Conservation (phyloP, 345 rosid species). For the Eucalyptus tenuipes region DNA sequence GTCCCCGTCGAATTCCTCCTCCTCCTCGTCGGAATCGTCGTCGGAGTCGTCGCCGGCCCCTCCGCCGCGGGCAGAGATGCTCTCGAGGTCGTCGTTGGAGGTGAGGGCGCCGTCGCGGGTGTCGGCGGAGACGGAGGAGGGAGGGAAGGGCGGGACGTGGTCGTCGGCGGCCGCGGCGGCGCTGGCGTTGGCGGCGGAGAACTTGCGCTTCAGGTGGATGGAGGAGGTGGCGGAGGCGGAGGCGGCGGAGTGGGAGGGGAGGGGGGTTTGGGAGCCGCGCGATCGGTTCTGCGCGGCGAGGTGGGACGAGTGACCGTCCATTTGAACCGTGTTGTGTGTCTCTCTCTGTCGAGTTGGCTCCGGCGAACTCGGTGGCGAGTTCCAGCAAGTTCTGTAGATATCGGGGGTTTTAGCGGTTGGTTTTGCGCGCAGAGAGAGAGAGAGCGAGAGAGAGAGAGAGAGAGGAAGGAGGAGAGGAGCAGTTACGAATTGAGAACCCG, state of each 20-base stretch:
- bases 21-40: constrained; percentile 74
- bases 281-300: constrained; percentile 75
- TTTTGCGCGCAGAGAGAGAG: not conserved
- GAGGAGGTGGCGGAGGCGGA: constrained; percentile 97
- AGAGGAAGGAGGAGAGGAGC: not conserved
- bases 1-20: constrained; percentile 48
- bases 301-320: constrained; percentile 73
- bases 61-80: constrained; percentile 90
- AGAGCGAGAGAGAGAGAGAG: not conserved
- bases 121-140: constrained; percentile 88
- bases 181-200: constrained; percentile 58
- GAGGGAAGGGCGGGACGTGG: constrained; percentile 74
- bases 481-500: not conserved
- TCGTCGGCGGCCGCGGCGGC: constrained; percentile 68
- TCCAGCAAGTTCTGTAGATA: not conserved
- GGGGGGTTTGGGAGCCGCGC: constrained; percentile 81
- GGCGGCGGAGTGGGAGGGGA: constrained; percentile 98
- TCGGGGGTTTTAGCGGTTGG: not conserved
- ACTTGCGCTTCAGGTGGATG: constrained; percentile 79
- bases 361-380: not conserved
- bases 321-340: not conserved
- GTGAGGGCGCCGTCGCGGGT: constrained; percentile 91
- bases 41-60: constrained; percentile 80
- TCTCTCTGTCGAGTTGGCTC: not conserved
- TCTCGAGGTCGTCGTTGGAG: constrained; percentile 95